phyloP scores from a whole-genome alignment of 371 early-diverging fungal species.

The Apophysomyces variabilis region DNA sequence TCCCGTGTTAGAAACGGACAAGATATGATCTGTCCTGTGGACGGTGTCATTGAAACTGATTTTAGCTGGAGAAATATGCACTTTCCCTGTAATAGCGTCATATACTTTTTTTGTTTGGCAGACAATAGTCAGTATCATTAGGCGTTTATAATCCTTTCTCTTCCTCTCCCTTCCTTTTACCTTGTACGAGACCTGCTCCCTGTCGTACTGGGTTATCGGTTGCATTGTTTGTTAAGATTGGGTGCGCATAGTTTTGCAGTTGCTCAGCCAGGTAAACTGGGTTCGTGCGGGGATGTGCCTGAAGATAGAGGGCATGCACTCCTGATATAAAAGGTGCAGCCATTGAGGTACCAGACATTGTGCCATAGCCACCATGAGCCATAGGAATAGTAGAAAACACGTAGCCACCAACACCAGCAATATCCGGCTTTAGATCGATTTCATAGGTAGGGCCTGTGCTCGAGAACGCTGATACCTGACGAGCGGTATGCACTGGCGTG shows the following conservation, averaged over 20 bases:
- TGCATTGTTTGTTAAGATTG: slow-evolving; percentile 16
- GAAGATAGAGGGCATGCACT: slow-evolving; percentile 58
- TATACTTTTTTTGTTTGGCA: slow-evolving; percentile 28
- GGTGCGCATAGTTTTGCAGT: slow-evolving; percentile 52
- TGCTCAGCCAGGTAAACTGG: slow-evolving; percentile 19
- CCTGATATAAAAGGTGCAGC: slow-evolving; percentile 75
- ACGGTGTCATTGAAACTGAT: slow-evolving; percentile 69
- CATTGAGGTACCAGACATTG: slow-evolving; percentile 63
- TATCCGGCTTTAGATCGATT: slow-evolving; percentile 48
- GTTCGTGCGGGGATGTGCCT: slow-evolving; percentile 31
- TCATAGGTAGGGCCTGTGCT: slow-evolving; percentile 44
- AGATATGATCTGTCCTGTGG: slow-evolving; percentile 16
- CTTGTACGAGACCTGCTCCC: slow-evolving; percentile 80
- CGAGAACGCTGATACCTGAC: slow-evolving; percentile 42
- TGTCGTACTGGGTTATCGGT: slow-evolving; percentile 49
- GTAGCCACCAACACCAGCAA: slow-evolving; percentile 67
- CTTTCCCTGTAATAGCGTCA: slow-evolving; percentile 54
- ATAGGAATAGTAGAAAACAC: slow-evolving; percentile 65
- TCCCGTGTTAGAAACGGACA: slow-evolving; percentile 63
- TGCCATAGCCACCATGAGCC: slow-evolving; percentile 49
- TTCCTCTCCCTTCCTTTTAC: slow-evolving; percentile 17
- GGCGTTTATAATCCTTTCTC: neutral
- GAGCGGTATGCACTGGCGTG: slow-evolving; percentile 28
- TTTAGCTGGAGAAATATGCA: slow-evolving; percentile 59
- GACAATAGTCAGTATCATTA: neutral